Conservation (phyloP, 2,329 filamentous ascomycete genomes). For the Dothiorella sarmentorum region DNA sequence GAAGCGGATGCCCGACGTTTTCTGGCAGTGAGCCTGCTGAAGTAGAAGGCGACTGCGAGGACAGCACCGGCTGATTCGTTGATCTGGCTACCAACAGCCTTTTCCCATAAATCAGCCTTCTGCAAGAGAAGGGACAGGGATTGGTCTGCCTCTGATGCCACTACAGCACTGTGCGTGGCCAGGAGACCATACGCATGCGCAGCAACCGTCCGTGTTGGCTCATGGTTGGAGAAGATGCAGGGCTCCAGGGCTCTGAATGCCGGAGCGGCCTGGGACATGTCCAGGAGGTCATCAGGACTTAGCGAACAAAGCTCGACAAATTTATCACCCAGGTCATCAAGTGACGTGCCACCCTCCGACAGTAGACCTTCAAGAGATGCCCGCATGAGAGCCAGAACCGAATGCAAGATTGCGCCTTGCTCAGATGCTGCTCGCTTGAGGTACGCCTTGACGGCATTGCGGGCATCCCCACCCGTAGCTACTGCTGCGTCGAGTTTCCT, state of each 20-base stretch:
- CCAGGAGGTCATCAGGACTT: conserved; percentile 47
- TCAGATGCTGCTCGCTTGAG: conserved; percentile 22
- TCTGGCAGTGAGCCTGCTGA: conserved; percentile 56
- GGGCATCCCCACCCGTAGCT: conserved; percentile 64
- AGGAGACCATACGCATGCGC: conserved; percentile 74
- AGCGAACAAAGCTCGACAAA: conserved; percentile 56
- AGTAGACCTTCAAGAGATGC: conserved; percentile 46
- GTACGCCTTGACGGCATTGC: conserved; percentile 57
- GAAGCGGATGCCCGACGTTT: conserved; percentile 28
- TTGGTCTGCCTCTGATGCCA: conserved; percentile 40
- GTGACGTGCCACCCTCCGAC: conserved; percentile 37
- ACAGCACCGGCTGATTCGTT: conserved; percentile 60
- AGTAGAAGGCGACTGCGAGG: conserved; percentile 56
- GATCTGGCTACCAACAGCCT: conserved; percentile 57
- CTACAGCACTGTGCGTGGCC: conserved; percentile 57
- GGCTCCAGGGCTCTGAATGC: conserved; percentile 52
- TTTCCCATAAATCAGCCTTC: conserved; percentile 52
- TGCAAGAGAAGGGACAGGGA: conserved; percentile 47
- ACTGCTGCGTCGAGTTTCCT: conserved; percentile 70
- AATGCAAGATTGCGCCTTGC: conserved; percentile 18
- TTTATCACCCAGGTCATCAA: conserved; percentile 45
- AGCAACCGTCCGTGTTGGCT: conserved; percentile 62
- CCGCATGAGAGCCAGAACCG: conserved; percentile 42
- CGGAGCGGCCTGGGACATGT: conserved; percentile 28
- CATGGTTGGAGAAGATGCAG: conserved; percentile 68